Evolutionary conservation across 2,329 filamentous ascomycete genomes (phyloP), one percentile per base, ranked within the genome.

Genomic region (Truncatella angustata): DNA sequence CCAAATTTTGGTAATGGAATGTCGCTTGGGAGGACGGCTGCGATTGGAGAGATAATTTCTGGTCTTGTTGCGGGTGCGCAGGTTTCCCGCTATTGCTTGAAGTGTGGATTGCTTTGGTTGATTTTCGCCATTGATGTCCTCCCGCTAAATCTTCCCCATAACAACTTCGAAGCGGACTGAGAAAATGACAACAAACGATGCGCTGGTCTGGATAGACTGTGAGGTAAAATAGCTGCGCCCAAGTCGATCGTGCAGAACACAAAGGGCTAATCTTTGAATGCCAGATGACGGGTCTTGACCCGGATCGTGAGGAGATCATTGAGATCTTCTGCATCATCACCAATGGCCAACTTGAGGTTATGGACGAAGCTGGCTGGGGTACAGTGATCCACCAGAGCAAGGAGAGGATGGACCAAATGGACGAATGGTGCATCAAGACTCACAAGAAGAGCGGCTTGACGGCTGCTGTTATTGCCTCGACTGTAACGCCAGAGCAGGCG

Each of bases 321-420:
- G 91, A 96, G 63, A 88, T 97, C 52, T 93, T 88, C 70, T 97
- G 92, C 73, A 87, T 95, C 70, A 82, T 99, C 66, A 99, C 94
- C 6, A 88, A 92, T 60, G 81, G 84, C 49, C 77, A 91, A 55
- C 81, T 99, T 18, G 81, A 89, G 52, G 69, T 95, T 30, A 72
- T 96, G 23, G 91, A 96, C 54, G 74, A 84, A 21, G 69, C 78
- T 28, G 93, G 93, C 59, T 96, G 88, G 78, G 90, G 95, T 64
- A 82, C 81, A 24, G 77, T 93, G 42, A 81, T 99, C 53, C 87
- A 93, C 67, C 89, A 90, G 62, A 77, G 84, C 1, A 77, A 85
- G 62, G 76, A 82, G 50, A 80, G 83, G 37, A 83, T 97, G 61
- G 85, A 87, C 63, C 70, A 76, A 63, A 97, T 99, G 84, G 90